Evolutionary conservation across 768 basidiomycete genomes (phyloP).

Genomic region (Gelatoporia subvermispora): DNA sequence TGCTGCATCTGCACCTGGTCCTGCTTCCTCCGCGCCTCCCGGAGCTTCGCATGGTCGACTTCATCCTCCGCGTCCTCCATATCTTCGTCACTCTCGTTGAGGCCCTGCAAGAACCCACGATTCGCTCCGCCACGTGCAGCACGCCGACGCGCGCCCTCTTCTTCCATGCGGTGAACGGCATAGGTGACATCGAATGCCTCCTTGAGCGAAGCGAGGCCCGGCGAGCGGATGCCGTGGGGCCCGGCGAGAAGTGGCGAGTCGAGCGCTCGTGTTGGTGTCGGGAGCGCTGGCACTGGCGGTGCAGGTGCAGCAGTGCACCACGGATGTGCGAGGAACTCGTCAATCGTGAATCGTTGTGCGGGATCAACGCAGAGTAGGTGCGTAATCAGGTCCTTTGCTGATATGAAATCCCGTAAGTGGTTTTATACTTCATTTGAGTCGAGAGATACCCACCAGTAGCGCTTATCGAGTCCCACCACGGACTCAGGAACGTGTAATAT

Average conservation of each 20-base stretch:
- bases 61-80: conserved; percentile 49
- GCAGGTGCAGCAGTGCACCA: conserved; percentile 80
- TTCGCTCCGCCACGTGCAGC: conserved; percentile 84
- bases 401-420: not conserved
- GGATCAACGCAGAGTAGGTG: conserved; percentile 96
- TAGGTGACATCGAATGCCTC: conserved; percentile 99
- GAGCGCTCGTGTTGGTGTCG: conserved; percentile 43
- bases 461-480: conserved; percentile 99
- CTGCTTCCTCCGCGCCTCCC: conserved; percentile 13
- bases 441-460: conserved; percentile 49
- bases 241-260: conserved; percentile 91
- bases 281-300: conserved; percentile 60
- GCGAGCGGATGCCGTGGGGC: conserved; percentile 70
- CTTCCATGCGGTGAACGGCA: conserved; percentile 99
- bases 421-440: not conserved
- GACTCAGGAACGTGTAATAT: conserved; percentile 96
- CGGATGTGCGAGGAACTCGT: conserved; percentile 94
- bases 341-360: conserved; percentile 92
- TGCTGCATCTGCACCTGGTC: conserved; percentile 28
- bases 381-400: conserved; percentile 92
- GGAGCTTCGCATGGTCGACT: conserved; percentile 43
- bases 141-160: conserved; percentile 86
- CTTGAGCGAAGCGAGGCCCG: conserved; percentile 88
- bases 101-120: conserved; percentile 72
- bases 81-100: conserved; percentile 91